Conservation (phyloP, 2,329 filamentous ascomycete genomes). For the Knufia fluminis region DNA sequence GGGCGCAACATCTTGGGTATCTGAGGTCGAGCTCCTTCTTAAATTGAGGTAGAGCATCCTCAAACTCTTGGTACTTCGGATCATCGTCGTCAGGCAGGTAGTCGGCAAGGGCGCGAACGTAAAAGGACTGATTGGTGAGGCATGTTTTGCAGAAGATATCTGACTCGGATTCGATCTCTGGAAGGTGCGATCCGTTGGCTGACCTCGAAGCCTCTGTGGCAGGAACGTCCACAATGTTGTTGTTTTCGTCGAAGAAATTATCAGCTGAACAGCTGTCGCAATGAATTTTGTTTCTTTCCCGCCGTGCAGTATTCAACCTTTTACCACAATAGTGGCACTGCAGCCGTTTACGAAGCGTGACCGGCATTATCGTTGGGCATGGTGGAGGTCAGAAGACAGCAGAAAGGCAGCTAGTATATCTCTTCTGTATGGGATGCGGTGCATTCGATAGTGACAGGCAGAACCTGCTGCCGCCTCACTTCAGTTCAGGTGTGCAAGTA, state of each 20-base stretch:
- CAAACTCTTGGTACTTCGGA: conserved; percentile 59
- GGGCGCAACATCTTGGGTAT: conserved; percentile 80
- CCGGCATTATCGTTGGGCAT: conserved; percentile 34
- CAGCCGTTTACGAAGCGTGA: conserved; percentile 40
- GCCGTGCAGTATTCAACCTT: conserved; percentile 31
- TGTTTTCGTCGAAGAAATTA: conserved; percentile 85
- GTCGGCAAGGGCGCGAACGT: conserved; percentile 65
- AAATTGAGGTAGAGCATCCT: conserved; percentile 61
- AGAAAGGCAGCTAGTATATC: neutral
- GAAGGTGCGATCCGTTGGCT: conserved; percentile 33
- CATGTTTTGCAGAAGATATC: conserved; percentile 65
- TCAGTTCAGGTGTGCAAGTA: neutral
- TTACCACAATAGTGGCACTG: conserved; percentile 78
- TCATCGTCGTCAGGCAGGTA: conserved; percentile 62
- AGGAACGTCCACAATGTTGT: conserved; percentile 82
- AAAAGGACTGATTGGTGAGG: conserved; percentile 77
- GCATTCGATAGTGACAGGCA: neutral
- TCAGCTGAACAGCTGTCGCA: conserved; percentile 73
- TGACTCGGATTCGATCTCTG: conserved; percentile 27
- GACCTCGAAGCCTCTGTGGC: conserved; percentile 45
- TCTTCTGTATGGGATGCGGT: too few relatives aligned
- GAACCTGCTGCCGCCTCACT: neutral
- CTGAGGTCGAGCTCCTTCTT: conserved; percentile 64
- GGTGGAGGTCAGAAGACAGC: neutral
- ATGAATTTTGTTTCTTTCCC: conserved; percentile 55